Percentiles rank a stretch among this genome's conserved stretches.
These are phyloP conservation scores for Tetrahymena borealis DNA, from an alignment of 73 alveolate genomes.

Conservation along the genomic window DNA sequence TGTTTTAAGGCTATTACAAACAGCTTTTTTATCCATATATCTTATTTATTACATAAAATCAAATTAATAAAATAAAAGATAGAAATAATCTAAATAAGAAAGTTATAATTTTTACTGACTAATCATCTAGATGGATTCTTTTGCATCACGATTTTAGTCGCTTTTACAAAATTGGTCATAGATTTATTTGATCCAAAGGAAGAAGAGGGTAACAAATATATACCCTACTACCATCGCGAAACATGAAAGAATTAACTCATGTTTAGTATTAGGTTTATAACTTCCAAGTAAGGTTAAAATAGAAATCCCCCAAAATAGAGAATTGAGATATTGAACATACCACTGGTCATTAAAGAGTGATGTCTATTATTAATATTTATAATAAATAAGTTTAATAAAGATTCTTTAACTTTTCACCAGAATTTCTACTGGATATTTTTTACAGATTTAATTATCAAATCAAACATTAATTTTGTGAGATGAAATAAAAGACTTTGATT, in stretches of 20 bases:
- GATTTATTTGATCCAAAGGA: background rate
- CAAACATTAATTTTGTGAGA: no score
- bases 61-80: background rate
- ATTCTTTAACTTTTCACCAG: no score
- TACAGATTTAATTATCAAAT: no score
- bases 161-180: background rate
- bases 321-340: background rate
- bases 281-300: background rate
- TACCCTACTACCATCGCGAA: background rate
- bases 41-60: background rate
- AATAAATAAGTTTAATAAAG: background rate
- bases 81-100: background rate
- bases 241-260: background rate
- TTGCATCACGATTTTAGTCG: background rate
- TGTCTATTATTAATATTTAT: background rate
- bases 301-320: background rate
- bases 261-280: background rate
- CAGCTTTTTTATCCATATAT: background rate
- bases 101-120: background rate
- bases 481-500: no score
- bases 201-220: background rate
- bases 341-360: background rate
- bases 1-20: background rate
- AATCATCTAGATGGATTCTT: background rate
- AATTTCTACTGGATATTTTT: no score